A percentile compares a stretch with the other conserved stretches of the same genome.
These are phyloP conservation scores for Leucaena leucocephala DNA, from an alignment of 306 rosid genomes.

Conservation along the genomic window DNA sequence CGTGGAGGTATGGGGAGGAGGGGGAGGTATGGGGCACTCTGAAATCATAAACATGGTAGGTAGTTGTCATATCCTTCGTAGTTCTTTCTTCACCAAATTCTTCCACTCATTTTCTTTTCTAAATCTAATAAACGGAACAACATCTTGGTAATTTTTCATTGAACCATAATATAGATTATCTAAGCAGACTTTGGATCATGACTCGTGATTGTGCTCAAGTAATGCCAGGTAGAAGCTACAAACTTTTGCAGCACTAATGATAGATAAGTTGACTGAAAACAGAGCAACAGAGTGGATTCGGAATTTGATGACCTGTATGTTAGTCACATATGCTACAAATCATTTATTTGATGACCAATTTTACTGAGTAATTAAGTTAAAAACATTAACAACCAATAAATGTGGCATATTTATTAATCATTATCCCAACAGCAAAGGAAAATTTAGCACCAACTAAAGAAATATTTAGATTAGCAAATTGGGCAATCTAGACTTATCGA, in stretches of 20 bases:
- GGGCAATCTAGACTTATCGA: not conserved
- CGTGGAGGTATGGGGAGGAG: not conserved
- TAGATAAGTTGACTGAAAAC: not conserved
- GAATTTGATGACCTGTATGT: not conserved
- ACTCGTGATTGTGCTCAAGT: not conserved
- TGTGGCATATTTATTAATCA: not conserved
- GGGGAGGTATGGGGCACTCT: not conserved
- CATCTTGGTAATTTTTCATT: not conserved
- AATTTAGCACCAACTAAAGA: not conserved
- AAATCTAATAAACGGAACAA: not conserved
- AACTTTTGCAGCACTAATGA: not conserved
- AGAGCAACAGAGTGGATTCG: not conserved
- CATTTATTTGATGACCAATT: not conserved
- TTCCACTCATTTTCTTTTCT: constrained; percentile 5
- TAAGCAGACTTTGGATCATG: not conserved
- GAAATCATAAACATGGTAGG: not conserved
- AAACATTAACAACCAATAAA: not conserved
- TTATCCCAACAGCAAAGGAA: not conserved
- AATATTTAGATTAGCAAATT: not conserved
- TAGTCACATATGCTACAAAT: not conserved
- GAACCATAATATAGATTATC: not conserved
- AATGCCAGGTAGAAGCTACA: not conserved
- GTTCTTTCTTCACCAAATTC: not conserved
- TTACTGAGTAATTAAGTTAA: not conserved
- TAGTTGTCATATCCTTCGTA: not conserved